These are phyloP conservation scores for Solanum aculeatissimum DNA, from an alignment of 305 asterid species.

Conservation along the genomic window DNA sequence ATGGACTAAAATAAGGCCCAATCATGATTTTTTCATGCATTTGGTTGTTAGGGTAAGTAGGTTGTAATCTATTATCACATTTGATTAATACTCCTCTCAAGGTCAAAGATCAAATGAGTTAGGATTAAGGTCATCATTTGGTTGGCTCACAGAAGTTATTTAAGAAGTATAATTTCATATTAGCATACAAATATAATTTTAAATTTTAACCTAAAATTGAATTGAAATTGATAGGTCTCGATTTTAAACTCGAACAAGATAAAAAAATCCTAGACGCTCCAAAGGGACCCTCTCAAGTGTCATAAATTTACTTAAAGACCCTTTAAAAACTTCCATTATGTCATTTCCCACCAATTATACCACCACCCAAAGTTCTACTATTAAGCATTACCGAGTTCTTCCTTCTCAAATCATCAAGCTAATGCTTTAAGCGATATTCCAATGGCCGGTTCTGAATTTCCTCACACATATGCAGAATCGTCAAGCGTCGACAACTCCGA, in stretches of 20 bases:
- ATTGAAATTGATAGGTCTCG: too few species aligned
- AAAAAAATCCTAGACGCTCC: neutral
- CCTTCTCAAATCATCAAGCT: neutral
- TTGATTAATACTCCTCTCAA: neutral
- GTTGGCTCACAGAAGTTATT: neutral
- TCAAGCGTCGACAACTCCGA: constrained; percentile 17
- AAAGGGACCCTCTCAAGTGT: neutral
- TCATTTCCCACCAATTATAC: neutral
- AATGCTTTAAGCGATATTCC: neutral
- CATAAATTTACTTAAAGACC: neutral
- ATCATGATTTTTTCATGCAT: too few species aligned
- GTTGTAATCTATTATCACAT: neutral
- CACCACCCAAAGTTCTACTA: neutral
- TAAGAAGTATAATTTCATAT: too few species aligned
- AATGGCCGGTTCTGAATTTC: constrained; percentile 34
- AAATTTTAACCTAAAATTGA: too few species aligned
- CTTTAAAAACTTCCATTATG: neutral
- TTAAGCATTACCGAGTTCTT: neutral
- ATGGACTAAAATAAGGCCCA: too few species aligned
- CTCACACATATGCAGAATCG: constrained; percentile 22
- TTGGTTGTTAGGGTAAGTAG: neutral
- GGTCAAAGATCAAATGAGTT: neutral
- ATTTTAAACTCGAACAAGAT: too few species aligned
- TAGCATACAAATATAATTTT: too few species aligned
- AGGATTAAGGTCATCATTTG: neutral